These are phyloP conservation scores for Rhododendron williamsianum DNA, from an alignment of 148 eudicot genomes.

Conservation along the genomic window DNA sequence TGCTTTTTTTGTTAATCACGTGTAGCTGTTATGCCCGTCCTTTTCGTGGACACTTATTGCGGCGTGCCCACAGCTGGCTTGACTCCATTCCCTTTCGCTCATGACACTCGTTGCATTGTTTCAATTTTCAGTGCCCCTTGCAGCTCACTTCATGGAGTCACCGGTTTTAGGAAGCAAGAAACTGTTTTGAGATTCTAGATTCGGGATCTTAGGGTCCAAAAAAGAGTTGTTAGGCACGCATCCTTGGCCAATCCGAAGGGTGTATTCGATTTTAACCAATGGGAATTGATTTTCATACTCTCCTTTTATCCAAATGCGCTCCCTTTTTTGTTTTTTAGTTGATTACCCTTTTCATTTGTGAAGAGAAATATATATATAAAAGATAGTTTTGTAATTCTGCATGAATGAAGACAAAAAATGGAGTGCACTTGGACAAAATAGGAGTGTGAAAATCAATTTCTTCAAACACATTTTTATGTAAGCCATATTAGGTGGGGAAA, in stretches of 20 bases:
- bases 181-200: not conserved
- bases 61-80: not conserved
- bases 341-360: too few relatives aligned
- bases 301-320: too few relatives aligned
- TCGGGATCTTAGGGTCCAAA: not conserved
- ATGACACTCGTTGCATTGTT: not conserved
- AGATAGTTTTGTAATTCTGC: too few relatives aligned
- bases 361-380: too few relatives aligned
- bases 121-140: not conserved
- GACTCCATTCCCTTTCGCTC: not conserved
- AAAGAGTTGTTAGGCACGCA: not conserved
- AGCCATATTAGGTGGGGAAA: not conserved
- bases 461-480: not conserved
- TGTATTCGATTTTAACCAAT: too few relatives aligned
- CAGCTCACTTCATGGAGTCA: not conserved
- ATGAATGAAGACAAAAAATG: too few relatives aligned
- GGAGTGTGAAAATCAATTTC: not conserved
- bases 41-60: not conserved
- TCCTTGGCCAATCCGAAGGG: not conserved
- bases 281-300: too few relatives aligned
- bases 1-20: not conserved
- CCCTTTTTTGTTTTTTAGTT: too few relatives aligned
- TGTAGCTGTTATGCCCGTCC: not conserved
- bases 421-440: too few relatives aligned
- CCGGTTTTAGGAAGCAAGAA: not conserved